These are phyloP conservation scores for Aspergillus unguis DNA, from an alignment of 2,329 filamentous ascomycete genomes.

Conservation along the genomic window DNA sequence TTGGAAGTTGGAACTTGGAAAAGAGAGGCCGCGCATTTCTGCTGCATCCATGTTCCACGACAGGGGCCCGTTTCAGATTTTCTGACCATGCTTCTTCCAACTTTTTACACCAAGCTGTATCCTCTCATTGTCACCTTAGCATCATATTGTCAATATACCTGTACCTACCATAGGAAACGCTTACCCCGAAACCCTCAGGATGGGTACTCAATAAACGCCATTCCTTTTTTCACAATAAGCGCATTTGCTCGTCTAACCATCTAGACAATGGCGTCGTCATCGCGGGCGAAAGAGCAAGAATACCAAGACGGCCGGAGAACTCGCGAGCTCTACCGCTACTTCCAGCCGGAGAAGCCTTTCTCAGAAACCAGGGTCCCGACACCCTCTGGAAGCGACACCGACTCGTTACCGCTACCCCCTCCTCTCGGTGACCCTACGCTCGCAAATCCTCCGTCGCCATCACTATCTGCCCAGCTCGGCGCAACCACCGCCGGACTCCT, in stretches of 20 bases:
- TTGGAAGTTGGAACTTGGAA: too few species aligned
- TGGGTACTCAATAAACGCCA: too few species aligned
- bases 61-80: too few species aligned
- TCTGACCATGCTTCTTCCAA: too few species aligned
- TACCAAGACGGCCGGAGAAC: slow-evolving; percentile 32
- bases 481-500: slow-evolving; percentile 15
- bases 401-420: not conserved
- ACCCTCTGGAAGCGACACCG: slow-evolving; percentile 8
- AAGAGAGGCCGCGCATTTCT: too few species aligned
- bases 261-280: slow-evolving; percentile 6
- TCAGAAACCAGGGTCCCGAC: not conserved
- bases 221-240: too few species aligned
- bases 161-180: too few species aligned
- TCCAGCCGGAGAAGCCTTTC: slow-evolving; percentile 28
- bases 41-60: too few species aligned
- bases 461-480: slow-evolving; percentile 10
- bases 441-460: slow-evolving; percentile 9
- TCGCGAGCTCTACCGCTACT: slow-evolving; percentile 42
- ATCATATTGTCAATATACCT: too few species aligned
- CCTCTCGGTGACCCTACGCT: slow-evolving; percentile 14
- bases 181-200: too few species aligned
- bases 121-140: too few species aligned
- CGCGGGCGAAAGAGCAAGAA: slow-evolving; percentile 12
- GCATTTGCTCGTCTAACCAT: not conserved
- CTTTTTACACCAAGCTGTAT: too few species aligned